These are phyloP conservation scores for Rhinocladiella similis DNA, from an alignment of 2,329 filamentous ascomycete species.

Conservation along the genomic window DNA sequence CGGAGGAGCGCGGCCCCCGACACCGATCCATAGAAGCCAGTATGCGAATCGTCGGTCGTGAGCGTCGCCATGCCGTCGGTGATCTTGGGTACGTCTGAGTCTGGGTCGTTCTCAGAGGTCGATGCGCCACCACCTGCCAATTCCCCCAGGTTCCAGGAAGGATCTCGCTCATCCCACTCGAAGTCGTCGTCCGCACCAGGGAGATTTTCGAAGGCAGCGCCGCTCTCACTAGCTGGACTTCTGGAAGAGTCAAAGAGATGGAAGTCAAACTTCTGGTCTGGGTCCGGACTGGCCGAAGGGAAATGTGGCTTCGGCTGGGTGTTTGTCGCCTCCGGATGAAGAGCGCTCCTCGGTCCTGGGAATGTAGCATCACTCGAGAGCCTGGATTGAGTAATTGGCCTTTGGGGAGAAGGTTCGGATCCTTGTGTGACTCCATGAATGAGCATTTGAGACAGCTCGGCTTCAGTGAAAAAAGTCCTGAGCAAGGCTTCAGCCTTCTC, in stretches of 20 bases:
- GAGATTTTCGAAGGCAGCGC: slow-evolving; percentile 12
- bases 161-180: slow-evolving; percentile 26
- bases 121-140: neutral
- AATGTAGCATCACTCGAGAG: neutral
- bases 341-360: neutral
- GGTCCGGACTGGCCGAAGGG: neutral
- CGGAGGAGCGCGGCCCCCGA: slow-evolving; percentile 26
- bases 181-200: slow-evolving; percentile 25
- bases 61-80: slow-evolving; percentile 26
- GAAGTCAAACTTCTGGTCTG: slow-evolving; percentile 11
- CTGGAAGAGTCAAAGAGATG: slow-evolving; percentile 4
- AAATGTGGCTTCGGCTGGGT: neutral
- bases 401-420: neutral
- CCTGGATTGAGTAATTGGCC: neutral
- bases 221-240: slow-evolving; percentile 1
- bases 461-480: slow-evolving; percentile 20
- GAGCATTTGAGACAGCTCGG: slow-evolving; percentile 21
- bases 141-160: slow-evolving; percentile 15
- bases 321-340: neutral
- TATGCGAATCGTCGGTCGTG: slow-evolving; percentile 23
- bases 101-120: slow-evolving; percentile 2
- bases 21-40: slow-evolving; percentile 22
- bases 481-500: slow-evolving; percentile 24
- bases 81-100: slow-evolving; percentile 19
- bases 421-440: slow-evolving; percentile 15